Evolutionary conservation across 257 asterid genomes (phyloP).

Genomic region (Anisodus acutangulus): DNA sequence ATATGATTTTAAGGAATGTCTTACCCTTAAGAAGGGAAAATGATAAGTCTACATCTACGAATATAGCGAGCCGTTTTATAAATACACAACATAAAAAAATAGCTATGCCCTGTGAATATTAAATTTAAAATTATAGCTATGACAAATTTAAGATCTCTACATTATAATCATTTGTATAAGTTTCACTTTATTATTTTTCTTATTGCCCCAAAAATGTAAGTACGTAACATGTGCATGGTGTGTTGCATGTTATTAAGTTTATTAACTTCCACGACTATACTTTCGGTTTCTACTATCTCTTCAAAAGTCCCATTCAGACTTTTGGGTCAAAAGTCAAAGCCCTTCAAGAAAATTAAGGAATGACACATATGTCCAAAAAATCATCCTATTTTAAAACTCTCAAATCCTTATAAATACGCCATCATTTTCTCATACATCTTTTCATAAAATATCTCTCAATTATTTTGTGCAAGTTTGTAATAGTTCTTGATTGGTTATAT

Average conservation of each 20-base stretch:
- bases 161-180: too few relatives aligned
- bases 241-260: conserved; percentile 2
- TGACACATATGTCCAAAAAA: not conserved
- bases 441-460: too few relatives aligned
- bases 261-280: not conserved
- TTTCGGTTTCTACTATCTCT: not conserved
- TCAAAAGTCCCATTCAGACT: not conserved
- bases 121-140: too few relatives aligned
- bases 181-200: too few relatives aligned
- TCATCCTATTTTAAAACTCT: not conserved
- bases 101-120: too few relatives aligned
- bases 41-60: too few relatives aligned
- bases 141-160: too few relatives aligned
- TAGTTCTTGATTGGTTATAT: not conserved
- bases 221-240: conserved; percentile 14
- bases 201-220: not conserved
- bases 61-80: too few relatives aligned
- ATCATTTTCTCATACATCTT: not conserved
- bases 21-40: too few relatives aligned
- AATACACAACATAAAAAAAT: too few relatives aligned
- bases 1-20: too few relatives aligned
- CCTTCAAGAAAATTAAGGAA: not conserved
- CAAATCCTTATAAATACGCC: not conserved
- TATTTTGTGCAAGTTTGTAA: not conserved
- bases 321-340: not conserved